Evolutionary conservation across 208 protist species (phyloP), one percentile per base, ranked within the genome.

Genomic region (Leishmania lainsoni): DNA sequence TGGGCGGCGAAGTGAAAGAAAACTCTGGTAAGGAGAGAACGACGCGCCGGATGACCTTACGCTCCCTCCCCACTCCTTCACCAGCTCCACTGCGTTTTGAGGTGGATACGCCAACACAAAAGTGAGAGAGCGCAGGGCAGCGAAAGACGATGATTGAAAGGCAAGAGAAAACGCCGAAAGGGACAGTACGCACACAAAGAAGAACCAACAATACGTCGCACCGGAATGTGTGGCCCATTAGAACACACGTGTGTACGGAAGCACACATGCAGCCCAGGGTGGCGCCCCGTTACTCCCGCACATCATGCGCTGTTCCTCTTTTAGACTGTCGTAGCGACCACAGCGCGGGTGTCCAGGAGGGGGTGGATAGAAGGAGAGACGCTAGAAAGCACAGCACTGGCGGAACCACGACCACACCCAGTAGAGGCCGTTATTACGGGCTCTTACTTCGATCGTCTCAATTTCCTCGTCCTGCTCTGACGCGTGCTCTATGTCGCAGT

Each of bases 391-490:
- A 61, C 77, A 86, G 54, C 82, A 86, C 16, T 81, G 9, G 6
- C 78, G 76, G 17, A 86, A 22, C 63, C 74, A 76, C 2, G 72
- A 45, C 42, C 77, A 81, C 63, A 80, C 51, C 63, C 73, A 79
- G 52, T 59, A 20, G 0, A 80, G 51, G 26, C 66, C 58, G 9
- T 79, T 39, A 8, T 86, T 56, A 1, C 52, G 48, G 5, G 82
- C 68, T 8, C 52, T 73, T 9, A 86, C 74, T 39, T 81, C 82
- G 56, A 86, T 76, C n/a, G 82, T 78, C 0, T 74, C 78, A 9
- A 70, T 76, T 54, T 82, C 82, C 20, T 59, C 81, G 6, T 58
- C 71, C 9, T 72, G 76, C 29, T 81, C 81, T 4, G 51, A 77
- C 2, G 32, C 54, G 49, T 52, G 78, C 6, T 52, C 52, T 8